Conservation (phyloP, 805 yeast genomes). For the Candida quercuum region DNA sequence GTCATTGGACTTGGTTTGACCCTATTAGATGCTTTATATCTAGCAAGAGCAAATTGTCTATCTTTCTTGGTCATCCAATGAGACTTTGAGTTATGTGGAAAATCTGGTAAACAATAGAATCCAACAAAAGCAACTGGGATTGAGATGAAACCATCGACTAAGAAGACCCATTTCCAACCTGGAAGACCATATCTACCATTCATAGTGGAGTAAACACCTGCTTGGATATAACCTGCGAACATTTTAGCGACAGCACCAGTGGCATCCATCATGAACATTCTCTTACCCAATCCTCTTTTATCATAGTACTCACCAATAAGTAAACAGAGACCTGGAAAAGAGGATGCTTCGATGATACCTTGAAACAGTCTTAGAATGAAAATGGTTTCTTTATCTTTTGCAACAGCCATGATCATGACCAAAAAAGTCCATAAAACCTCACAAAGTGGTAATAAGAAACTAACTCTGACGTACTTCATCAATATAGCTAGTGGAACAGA, state of each 20-base stretch:
- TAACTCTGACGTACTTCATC: slow-evolving; percentile 3
- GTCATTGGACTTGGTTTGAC: slow-evolving; percentile 46
- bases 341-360: slow-evolving; percentile 5
- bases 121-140: slow-evolving; percentile 46
- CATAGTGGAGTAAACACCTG: slow-evolving; percentile 33
- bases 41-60: slow-evolving; percentile 2
- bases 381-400: slow-evolving; percentile 1
- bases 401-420: slow-evolving; percentile 2
- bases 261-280: slow-evolving; percentile 12
- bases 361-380: slow-evolving; percentile 4
- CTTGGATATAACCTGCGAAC: slow-evolving; percentile 34
- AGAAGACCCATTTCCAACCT: slow-evolving; percentile 74
- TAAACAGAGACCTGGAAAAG: slow-evolving; percentile 3
- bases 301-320: slow-evolving; percentile 4
- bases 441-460: slow-evolving; percentile 3
- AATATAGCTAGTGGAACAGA: slow-evolving; percentile 1
- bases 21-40: slow-evolving; percentile 40
- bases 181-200: slow-evolving; percentile 35
- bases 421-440: slow-evolving; percentile 5
- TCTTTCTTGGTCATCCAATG: slow-evolving; percentile 6
- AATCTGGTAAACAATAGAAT: slow-evolving; percentile 37
- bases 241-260: background rate
- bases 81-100: slow-evolving; percentile 3
- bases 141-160: slow-evolving; percentile 49
- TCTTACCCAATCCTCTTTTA: slow-evolving; percentile 1